Evolutionary conservation across 176 grass and related monocot genomes (phyloP).

Genomic region (Ensete ventricosum): DNA sequence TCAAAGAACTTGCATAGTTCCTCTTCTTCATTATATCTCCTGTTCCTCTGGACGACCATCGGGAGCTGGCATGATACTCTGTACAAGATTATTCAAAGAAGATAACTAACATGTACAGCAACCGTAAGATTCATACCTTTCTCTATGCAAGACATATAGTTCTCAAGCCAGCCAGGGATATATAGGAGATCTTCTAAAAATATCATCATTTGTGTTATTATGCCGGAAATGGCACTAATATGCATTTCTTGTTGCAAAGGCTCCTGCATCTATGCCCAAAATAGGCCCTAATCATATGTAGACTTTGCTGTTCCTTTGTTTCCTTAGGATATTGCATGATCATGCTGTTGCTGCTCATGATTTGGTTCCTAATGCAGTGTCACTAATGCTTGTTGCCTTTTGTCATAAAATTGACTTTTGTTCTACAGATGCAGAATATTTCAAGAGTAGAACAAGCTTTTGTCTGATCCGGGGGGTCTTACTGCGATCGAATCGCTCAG

Average conservation of each 20-base stretch:
- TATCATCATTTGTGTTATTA: not conserved
- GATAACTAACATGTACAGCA: not conserved
- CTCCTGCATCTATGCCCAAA: not conserved
- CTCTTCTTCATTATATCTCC: constrained; percentile 30
- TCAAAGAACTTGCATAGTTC: constrained; percentile 25
- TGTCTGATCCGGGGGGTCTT: not conserved
- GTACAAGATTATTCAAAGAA: not conserved
- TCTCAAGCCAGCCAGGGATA: not conserved
- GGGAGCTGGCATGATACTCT: not conserved
- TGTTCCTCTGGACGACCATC: not conserved
- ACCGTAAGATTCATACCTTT: not conserved
- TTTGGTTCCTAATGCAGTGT: too few relatives aligned
- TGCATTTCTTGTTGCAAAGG: too few relatives aligned
- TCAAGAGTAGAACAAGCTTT: not conserved
- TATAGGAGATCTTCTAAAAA: not conserved
- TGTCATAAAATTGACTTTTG: not conserved
- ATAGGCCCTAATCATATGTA: not conserved
- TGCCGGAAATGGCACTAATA: not conserved
- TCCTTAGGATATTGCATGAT: not conserved
- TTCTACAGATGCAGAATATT: not conserved
- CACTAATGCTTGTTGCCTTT: not conserved
- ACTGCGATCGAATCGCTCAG: not conserved
- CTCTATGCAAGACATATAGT: not conserved
- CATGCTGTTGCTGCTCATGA: not conserved
- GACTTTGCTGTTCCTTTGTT: not conserved